Evolutionary conservation across 2,329 filamentous ascomycete genomes (phyloP), one percentile per base, ranked within the genome.

Genomic region (Cordyceps pruinosa): DNA sequence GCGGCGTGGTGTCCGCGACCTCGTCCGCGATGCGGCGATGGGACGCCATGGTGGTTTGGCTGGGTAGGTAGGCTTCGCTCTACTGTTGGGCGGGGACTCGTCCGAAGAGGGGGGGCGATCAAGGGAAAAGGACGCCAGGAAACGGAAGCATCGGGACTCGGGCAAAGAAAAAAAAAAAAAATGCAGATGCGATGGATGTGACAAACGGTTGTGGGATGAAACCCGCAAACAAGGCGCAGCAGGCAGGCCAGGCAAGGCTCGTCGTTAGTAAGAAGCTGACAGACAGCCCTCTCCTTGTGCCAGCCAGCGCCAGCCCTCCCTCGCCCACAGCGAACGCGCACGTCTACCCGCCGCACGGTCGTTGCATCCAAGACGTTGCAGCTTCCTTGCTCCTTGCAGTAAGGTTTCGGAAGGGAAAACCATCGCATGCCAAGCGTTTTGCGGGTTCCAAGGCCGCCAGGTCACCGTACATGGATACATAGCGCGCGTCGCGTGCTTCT

Each of bases 1-100:
- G 46, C 23, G 54, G 54, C 46, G 54, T 57, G 8, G 54, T 57
- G 46, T 50, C 46, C 37, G 12, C 46, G n/a, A n/a, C 35, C 9
- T 57, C 37, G 17, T 50, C 15, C 37, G 46, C 37, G 17, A 45
- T 50, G 35, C 45, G 30, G 25, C 44, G 37, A 21, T 45, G 46
- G 26, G 45, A 28, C 15, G 32, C 35, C 54, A 57, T 57, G 46
- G 25, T 26, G 34, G 19, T 10, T 17, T 3, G 15, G n/a, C n/a
- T 41, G 19, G n/a, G 10, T 17, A n/a, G n/a, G n/a, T n/a, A n/a
- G n/a, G n/a, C n/a, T n/a, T n/a, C n/a, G n/a, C n/a, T n/a, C n/a
- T n/a, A n/a, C n/a, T n/a, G n/a, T n/a, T n/a, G 21, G 26, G 6
- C 17, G 44, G 30, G 44, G 12, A 7, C 9, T 32, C 47, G 47